Evolutionary conservation across 768 basidiomycete species (phyloP).

Genomic region (Boletus edulis): DNA sequence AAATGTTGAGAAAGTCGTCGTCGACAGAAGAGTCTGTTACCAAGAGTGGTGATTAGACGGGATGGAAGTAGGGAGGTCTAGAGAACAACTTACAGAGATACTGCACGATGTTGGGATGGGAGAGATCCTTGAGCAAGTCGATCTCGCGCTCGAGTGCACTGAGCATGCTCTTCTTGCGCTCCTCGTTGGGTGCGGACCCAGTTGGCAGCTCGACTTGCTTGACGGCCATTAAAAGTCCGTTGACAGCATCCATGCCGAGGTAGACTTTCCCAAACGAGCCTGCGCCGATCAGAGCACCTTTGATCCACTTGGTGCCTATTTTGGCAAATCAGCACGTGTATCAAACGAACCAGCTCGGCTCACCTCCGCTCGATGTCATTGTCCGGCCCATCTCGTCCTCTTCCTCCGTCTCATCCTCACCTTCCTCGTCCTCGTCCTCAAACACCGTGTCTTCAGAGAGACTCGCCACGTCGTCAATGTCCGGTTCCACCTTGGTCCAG

Average conservation of each 20-base stretch:
- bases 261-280: slow-evolving; percentile 96
- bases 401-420: slow-evolving; percentile 44
- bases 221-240: slow-evolving; percentile 91
- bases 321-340: slow-evolving; percentile 5
- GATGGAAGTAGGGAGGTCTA: background rate
- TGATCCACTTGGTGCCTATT: slow-evolving; percentile 91
- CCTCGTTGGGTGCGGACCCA: slow-evolving; percentile 81
- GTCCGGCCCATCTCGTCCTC: slow-evolving; percentile 53
- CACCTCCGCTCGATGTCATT: slow-evolving; percentile 54
- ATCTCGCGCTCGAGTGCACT: slow-evolving; percentile 92
- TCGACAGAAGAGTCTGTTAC: slow-evolving; percentile 87
- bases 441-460: slow-evolving; percentile 45
- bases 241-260: slow-evolving; percentile 91
- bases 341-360: slow-evolving; percentile 16
- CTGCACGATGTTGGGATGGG: slow-evolving; percentile 96
- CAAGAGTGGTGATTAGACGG: background rate
- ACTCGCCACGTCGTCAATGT: slow-evolving; percentile 47
- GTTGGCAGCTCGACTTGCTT: slow-evolving; percentile 95
- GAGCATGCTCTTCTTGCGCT: slow-evolving; percentile 91
- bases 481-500: slow-evolving; percentile 68
- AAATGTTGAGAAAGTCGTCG: slow-evolving; percentile 89
- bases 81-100: slow-evolving; percentile 74
- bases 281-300: slow-evolving; percentile 91
- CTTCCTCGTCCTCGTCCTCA: slow-evolving; percentile 43
- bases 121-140: slow-evolving; percentile 85